Evolutionary conservation across 75 land plant genomes (phyloP).

Genomic region (Adiantum capillusveneris): DNA sequence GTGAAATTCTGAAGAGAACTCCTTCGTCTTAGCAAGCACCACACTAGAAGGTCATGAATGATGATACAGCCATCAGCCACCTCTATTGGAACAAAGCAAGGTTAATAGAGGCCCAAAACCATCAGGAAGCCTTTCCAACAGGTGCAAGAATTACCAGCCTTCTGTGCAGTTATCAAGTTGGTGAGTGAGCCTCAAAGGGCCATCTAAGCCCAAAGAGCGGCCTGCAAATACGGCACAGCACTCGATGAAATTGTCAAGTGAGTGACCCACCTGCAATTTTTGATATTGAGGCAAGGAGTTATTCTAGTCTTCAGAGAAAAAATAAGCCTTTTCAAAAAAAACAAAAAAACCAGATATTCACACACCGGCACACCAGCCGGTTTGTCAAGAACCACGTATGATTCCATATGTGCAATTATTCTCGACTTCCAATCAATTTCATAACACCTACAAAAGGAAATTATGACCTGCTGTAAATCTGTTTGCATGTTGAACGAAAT

Average conservation of each 20-base stretch:
- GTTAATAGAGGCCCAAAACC: not conserved
- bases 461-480: not conserved
- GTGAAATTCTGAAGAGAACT: constrained; percentile 83
- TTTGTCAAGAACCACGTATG: constrained; percentile 88
- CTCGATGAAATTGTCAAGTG: constrained; percentile 86
- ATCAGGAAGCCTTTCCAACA: not conserved
- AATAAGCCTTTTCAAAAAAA: not conserved
- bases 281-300: no score
- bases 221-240: constrained; percentile 79
- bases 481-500: not conserved
- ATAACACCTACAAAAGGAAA: constrained; percentile 65
- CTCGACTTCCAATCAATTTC: constrained; percentile 93
- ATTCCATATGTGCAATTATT: constrained; percentile 76
- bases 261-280: constrained; percentile 71
- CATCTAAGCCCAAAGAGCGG: constrained; percentile 66
- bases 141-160: constrained; percentile 67
- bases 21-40: constrained; percentile 77
- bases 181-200: constrained; percentile 75
- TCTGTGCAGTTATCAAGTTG: constrained; percentile 98
- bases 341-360: constrained; percentile 3
- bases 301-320: not conserved
- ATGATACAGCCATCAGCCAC: not conserved
- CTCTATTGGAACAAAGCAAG: not conserved
- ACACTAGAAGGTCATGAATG: constrained; percentile 51
- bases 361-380: constrained; percentile 92